phyloP scores from a whole-genome alignment of 305 asterid genomes.

The Petunia hybrid region DNA sequence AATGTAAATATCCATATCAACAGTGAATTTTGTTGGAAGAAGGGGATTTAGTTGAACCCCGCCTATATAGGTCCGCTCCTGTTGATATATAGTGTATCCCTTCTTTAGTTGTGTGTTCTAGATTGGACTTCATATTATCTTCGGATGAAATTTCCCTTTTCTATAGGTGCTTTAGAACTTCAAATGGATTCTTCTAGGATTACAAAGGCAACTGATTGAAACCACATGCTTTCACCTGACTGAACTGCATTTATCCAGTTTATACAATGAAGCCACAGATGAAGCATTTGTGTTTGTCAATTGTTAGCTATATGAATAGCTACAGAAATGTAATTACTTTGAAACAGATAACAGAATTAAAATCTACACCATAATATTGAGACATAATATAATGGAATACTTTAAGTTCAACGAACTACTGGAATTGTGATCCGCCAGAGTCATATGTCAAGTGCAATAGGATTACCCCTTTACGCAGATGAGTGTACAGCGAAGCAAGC shows the following conservation, averaged over 20 bases:
- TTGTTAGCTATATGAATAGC: neutral
- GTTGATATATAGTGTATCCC: neutral
- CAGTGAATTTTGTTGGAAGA: neutral
- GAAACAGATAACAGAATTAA: neutral
- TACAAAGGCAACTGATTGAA: neutral
- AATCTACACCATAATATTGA: neutral
- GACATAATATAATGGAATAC: neutral
- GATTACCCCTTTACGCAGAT: too few relatives aligned
- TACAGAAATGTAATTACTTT: neutral
- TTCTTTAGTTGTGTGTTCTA: neutral
- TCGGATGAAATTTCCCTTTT: neutral
- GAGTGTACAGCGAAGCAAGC: too few relatives aligned
- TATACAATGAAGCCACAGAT: neutral
- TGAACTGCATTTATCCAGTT: neutral
- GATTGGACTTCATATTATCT: neutral
- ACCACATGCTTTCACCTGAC: neutral
- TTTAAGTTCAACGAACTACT: too few relatives aligned
- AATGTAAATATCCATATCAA: slow-evolving; percentile 1
- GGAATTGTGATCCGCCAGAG: too few relatives aligned
- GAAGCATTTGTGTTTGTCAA: neutral
- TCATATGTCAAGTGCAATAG: too few relatives aligned
- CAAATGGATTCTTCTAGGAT: neutral
- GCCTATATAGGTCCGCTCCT: neutral
- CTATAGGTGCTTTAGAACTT: neutral
- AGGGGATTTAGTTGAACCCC: neutral